phyloP scores from a whole-genome alignment of 2,329 filamentous ascomycete genomes.

The Drechslera avenae region DNA sequence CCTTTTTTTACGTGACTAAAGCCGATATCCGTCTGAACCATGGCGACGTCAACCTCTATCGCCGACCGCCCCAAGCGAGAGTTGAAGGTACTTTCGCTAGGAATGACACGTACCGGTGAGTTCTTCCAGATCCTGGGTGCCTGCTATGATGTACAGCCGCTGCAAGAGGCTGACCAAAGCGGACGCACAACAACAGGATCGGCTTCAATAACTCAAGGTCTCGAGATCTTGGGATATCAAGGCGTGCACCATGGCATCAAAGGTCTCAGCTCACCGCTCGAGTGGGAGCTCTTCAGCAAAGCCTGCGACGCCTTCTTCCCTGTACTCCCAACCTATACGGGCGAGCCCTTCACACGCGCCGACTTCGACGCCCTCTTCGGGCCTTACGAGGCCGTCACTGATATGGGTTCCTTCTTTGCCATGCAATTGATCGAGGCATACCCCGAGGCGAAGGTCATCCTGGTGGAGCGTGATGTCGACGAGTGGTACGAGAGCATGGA shows the following conservation, averaged over 20 bases:
- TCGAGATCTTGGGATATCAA: conserved; percentile 8
- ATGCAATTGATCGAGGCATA: conserved; percentile 32
- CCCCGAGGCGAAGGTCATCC: conserved; percentile 35
- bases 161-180: neutral
- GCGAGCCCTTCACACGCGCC: conserved; percentile 30
- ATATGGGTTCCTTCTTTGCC: conserved; percentile 27
- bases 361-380: conserved; percentile 56
- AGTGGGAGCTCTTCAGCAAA: conserved; percentile 6
- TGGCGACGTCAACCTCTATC: neutral
- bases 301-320: conserved; percentile 8
- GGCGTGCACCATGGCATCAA: conserved; percentile 9
- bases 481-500: conserved; percentile 30
- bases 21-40: neutral
- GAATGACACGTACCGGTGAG: conserved; percentile 10
- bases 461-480: conserved; percentile 29
- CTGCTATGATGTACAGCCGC: neutral
- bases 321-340: conserved; percentile 5
- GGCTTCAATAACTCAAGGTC: conserved; percentile 9
- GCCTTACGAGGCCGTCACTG: conserved; percentile 43
- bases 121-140: neutral
- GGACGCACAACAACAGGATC: conserved; percentile 2
- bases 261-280: conserved; percentile 6
- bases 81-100: conserved; percentile 6
- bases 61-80: conserved; percentile 3
- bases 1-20: neutral